Evolutionary conservation across 148 eudicot genomes (phyloP), one percentile per base, ranked within the genome.

Genomic region (Heliamphora exappendiculata): DNA sequence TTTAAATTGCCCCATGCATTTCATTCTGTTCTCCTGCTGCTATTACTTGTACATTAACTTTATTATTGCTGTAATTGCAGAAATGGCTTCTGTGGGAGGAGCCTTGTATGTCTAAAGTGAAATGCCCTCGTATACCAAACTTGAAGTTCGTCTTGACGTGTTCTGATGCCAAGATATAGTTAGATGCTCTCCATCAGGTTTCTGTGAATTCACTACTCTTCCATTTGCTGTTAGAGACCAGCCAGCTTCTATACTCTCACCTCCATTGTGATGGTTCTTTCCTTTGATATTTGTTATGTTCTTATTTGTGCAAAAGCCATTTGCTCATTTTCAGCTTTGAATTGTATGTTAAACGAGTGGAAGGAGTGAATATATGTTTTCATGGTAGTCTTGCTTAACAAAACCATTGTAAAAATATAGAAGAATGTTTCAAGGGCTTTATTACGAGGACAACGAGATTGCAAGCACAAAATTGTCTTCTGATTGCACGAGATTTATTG

Each of bases 31-130:
- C 3, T 22, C 19, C 3, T 31, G 3, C 5, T 70, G 16, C 41
- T 13, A 7, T 47, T 8, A 9, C 74, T 24, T 55, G 17, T 37
- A 1, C 57, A 34, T 13, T 62, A 51, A 69, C 37, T 29, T 37
- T 9, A 28, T 2, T 5, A 33, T 51, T 7, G 14, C 37, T 74
- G 11, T 63, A 33, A 58, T 47, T 83, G 83, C 88, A 90, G 94
- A 80, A 85, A 81, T 42, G n/a, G 82, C 29, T 69, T 78, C 20
- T 82, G 87, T 39, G 79, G 84, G 57, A 88, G 88, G 75, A 75
- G 55, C 29, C 73, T 81, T 49, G 39, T 42, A n/a, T 84, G 89
- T 68, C 77, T 84, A 67, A 86, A 80, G 63, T 88, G 86, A 86
- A 68, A 31, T 49, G 1, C 17, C 47, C 53, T 11, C 57, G 29